Evolutionary conservation across 1,139 yeast genomes (phyloP).

Genomic region (Candida smagusa): DNA sequence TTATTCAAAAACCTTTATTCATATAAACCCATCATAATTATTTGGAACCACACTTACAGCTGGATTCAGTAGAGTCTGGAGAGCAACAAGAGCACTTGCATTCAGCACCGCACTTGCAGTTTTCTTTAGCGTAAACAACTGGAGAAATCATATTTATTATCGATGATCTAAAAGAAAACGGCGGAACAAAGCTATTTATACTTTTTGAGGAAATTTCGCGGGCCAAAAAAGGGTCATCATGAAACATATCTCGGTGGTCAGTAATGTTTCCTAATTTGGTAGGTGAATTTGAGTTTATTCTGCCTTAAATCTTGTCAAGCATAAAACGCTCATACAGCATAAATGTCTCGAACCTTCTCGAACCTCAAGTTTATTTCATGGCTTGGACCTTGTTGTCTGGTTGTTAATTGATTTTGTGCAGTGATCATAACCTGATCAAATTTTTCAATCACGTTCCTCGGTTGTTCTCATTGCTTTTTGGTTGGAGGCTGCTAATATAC

Average conservation of each 20-base stretch:
- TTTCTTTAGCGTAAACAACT: conserved; percentile 17
- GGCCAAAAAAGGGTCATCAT: conserved; percentile 1
- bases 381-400: no score
- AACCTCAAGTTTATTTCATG: no score
- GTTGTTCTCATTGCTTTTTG: no score
- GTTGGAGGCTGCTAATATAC: no score
- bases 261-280: not conserved
- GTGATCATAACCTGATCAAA: no score
- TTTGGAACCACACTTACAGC: conserved; percentile 23
- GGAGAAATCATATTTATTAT: conserved; percentile 9
- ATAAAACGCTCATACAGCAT: no score
- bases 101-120: conserved; percentile 22
- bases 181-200: conserved; percentile 6
- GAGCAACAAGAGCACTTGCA: conserved; percentile 24
- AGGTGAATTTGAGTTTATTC: no score
- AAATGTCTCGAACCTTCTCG: no score
- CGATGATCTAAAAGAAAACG: conserved; percentile 6
- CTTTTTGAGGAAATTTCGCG: conserved; percentile 4
- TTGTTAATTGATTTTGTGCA: no score
- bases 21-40: conserved; percentile 5
- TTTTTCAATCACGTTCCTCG: no score
- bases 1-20: no score
- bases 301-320: no score
- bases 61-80: conserved; percentile 15
- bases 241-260: not conserved